Evolutionary conservation across 345 rosid genomes (phyloP), one percentile per base, ranked within the genome.

Genomic region (Linum lewisii): DNA sequence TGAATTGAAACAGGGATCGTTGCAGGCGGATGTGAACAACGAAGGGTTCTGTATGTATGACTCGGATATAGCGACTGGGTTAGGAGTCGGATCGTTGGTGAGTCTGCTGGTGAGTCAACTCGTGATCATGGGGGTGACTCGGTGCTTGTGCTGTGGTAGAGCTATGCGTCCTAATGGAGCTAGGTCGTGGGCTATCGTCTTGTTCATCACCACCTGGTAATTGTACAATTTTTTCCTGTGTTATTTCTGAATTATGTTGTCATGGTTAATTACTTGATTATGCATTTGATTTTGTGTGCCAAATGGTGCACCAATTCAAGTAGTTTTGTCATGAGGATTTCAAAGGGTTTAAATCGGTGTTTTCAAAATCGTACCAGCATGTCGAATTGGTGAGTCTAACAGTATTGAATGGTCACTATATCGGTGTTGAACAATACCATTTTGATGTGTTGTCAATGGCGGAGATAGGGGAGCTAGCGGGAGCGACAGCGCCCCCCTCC

Each of bases 171-270:
- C 95, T 21, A 81, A 94, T 49, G 78, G 89, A 0, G 71, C 94
- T 36, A 79, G 97, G 71, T 68, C 90, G 1, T 85, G 86, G 79
- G 97, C 95, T 0, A 78, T 88, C 42, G 53, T 82, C 66, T 83
- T 92, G 21, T 92, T 92, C 63, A 82, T 88, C 55, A 76, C 81
- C 50, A 76, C 86, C 74, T 92, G 98, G 97, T 88, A 84, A n/a
- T 57, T 64, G 6, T 54, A 47, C 55, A 50, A 55, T 22, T 23
- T 23, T 5, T 56, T 34, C 0, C 2, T 45, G 6, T 20, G 15
- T 52, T 10, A 20, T n/a, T 24, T 52, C 3, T 21, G 21, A 19
- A 52, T 19, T 21, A 1, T n/a, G 56, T 15, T 52, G 7, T 4
- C 23, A 3, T 24, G 4, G 25, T 25, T 67, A 7, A n/a, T 25